phyloP scores from a whole-genome alignment of 306 rosid genomes.

The Dryas drummondii region DNA sequence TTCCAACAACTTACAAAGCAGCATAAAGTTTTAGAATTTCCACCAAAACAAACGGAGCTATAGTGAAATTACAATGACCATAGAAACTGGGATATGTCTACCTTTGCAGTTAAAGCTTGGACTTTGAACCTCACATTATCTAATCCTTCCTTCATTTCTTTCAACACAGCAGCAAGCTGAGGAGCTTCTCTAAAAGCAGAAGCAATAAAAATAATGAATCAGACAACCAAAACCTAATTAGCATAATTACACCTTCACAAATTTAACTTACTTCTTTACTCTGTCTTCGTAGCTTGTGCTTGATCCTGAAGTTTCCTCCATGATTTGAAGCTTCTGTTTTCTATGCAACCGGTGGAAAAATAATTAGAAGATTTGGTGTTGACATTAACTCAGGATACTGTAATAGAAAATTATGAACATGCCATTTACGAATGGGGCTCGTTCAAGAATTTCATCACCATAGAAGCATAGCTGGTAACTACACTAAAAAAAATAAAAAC shows the following conservation, averaged over 20 bases:
- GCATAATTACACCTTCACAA: not conserved
- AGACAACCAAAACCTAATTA: not conserved
- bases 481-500: too few species aligned
- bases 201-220: not conserved
- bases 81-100: slow-evolving; percentile 10
- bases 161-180: slow-evolving; percentile 58
- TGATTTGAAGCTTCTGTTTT: not conserved
- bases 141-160: slow-evolving; percentile 84
- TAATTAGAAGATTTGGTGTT: not conserved
- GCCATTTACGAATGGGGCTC: too few species aligned
- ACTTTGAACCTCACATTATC: slow-evolving; percentile 59
- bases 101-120: slow-evolving; percentile 69
- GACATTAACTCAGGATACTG: not conserved
- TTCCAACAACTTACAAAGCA: not conserved
- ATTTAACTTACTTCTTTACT: slow-evolving; percentile 1
- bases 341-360: not conserved
- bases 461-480: not conserved
- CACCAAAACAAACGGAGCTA: not conserved
- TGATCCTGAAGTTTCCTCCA: not conserved
- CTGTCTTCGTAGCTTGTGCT: not conserved
- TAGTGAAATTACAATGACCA: not conserved
- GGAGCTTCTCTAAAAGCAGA: slow-evolving; percentile 50
- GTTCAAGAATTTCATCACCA: too few species aligned
- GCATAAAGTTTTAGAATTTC: not conserved
- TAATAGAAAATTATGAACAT: not conserved